Conservation (phyloP, 2,329 filamentous ascomycete genomes). For the Penicillium concentricum region DNA sequence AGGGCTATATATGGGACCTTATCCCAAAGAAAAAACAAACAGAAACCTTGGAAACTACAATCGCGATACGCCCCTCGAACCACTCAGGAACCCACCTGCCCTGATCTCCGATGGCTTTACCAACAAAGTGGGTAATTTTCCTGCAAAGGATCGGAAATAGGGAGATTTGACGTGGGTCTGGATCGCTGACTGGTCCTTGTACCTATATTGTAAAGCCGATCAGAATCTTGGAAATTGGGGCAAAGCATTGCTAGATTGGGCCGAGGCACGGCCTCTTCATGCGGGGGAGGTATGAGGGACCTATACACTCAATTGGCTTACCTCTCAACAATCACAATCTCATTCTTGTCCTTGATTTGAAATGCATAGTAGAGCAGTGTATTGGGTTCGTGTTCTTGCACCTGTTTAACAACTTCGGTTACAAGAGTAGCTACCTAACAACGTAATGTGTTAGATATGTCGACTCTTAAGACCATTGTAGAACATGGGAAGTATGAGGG, state of each 20-base stretch:
- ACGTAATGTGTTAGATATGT: neutral
- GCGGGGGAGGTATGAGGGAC: neutral
- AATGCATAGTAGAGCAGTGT: constrained; percentile 34
- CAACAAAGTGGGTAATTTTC: constrained; percentile 17
- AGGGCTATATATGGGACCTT: neutral
- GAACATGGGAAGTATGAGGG: neutral
- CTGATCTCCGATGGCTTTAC: constrained; percentile 27
- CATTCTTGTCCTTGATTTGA: constrained; percentile 26
- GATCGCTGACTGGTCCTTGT: constrained; percentile 27
- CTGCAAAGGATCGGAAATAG: constrained; percentile 26
- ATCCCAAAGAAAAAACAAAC: neutral
- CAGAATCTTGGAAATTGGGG: neutral
- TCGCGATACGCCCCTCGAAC: constrained; percentile 23
- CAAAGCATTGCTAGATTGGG: neutral
- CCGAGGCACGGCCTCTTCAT: constrained; percentile 15
- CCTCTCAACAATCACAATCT: constrained; percentile 37
- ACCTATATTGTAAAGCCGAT: constrained; percentile 16
- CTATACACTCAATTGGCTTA: constrained; percentile 9
- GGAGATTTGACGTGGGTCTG: constrained; percentile 24
- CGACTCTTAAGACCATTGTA: neutral
- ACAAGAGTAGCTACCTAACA: constrained; percentile 28
- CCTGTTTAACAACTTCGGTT: constrained; percentile 27
- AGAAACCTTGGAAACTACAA: constrained; percentile 9
- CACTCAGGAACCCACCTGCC: constrained; percentile 21
- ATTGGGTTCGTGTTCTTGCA: constrained; percentile 33